Conservation (phyloP, 139 green algal genomes). For the Volvox reticuliferus region DNA sequence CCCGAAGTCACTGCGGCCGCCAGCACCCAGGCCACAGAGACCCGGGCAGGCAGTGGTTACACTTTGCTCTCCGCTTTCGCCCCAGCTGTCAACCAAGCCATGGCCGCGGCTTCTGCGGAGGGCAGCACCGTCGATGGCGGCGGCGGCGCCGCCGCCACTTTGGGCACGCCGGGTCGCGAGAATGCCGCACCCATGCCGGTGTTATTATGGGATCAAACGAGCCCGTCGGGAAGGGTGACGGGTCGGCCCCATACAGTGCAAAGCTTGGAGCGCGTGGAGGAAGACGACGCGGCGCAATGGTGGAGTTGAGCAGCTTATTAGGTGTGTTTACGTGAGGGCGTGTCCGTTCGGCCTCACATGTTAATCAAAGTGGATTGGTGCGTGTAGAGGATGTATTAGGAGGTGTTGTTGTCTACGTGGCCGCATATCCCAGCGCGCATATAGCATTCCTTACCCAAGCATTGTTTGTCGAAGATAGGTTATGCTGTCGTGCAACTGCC, state of each 20-base stretch:
- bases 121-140: background rate
- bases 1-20: background rate
- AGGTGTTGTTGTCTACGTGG: no score
- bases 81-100: background rate
- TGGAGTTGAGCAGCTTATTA: background rate
- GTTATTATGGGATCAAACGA: background rate
- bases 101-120: background rate
- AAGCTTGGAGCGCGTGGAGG: constrained; percentile 1
- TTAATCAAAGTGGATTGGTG: no score
- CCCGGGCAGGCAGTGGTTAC: background rate
- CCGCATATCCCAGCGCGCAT: no score
- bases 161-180: no score
- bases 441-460: no score
- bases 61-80: constrained; percentile 24
- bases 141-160: background rate
- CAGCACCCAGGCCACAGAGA: background rate
- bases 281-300: constrained; percentile 11
- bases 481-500: no score
- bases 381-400: no score
- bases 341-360: no score
- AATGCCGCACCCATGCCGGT: background rate
- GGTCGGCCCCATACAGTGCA: background rate
- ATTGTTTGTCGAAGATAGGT: no score
- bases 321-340: background rate
- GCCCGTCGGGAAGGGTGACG: background rate